Percentiles rank a stretch among this genome's conserved stretches.
These are phyloP conservation scores for Paxillus rubicundulus DNA, from an alignment of 768 basidiomycete genomes.

Conservation along the genomic window DNA sequence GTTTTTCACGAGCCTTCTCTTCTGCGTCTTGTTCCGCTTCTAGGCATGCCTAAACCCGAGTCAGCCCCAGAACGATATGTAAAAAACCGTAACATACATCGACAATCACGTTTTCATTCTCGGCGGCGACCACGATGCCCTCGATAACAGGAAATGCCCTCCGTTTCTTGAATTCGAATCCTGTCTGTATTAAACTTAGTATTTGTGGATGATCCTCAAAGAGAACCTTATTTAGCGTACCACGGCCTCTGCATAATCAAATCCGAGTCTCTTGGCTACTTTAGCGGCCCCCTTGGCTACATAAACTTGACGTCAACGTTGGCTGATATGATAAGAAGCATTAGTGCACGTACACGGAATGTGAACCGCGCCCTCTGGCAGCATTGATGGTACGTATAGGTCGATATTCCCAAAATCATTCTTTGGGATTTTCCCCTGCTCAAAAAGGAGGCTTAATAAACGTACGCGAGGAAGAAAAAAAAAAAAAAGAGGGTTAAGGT, in stretches of 20 bases:
- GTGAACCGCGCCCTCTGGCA: slow-evolving; percentile 83
- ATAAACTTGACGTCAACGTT: slow-evolving; percentile 12
- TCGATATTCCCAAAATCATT: slow-evolving; percentile 98
- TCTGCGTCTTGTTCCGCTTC: slow-evolving; percentile 76
- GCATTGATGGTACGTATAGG: slow-evolving; percentile 92
- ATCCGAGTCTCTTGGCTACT: slow-evolving; percentile 80
- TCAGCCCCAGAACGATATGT: neutral
- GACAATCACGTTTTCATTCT: slow-evolving; percentile 68
- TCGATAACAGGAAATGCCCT: slow-evolving; percentile 81
- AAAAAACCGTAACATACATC: slow-evolving; percentile 51
- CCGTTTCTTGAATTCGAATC: slow-evolving; percentile 95
- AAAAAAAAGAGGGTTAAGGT: slow-evolving; percentile 2
- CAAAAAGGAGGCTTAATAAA: slow-evolving; percentile 12
- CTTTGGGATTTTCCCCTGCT: slow-evolving; percentile 87
- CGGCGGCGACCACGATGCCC: slow-evolving; percentile 83
- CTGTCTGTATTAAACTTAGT: slow-evolving; percentile 53
- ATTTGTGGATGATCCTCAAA: slow-evolving; percentile 5
- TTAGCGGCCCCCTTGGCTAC: slow-evolving; percentile 85
- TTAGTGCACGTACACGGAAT: slow-evolving; percentile 72
- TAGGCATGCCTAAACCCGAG: slow-evolving; percentile 68
- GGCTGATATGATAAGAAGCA: slow-evolving; percentile 7
- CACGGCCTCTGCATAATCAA: slow-evolving; percentile 94
- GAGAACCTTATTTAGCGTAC: slow-evolving; percentile 49
- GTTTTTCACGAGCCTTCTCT: slow-evolving; percentile 72
- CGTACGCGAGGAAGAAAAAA: slow-evolving; percentile 4